Percentiles rank a stretch among this genome's conserved stretches.
Conservation (phyloP, 1,139 yeast species). For the Suhomyces bolitotheri region DNA sequence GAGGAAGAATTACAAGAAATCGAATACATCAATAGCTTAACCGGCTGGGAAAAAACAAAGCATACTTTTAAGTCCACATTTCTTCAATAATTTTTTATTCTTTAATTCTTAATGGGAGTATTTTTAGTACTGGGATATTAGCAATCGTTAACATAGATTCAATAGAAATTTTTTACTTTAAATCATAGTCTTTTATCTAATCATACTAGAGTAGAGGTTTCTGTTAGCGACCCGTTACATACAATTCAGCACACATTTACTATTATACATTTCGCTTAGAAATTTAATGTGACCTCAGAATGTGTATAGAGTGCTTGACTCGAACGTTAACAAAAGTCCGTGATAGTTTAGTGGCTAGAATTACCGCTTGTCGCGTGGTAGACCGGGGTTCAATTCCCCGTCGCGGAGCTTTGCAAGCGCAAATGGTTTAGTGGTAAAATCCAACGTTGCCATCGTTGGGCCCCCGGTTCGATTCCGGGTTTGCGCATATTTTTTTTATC, state of each 20-base stretch:
- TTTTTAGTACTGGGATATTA: no score
- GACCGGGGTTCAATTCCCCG: constrained; percentile 75
- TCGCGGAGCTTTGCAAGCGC: constrained; percentile 48
- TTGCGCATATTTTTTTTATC: constrained; percentile 13
- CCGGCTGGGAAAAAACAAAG: constrained; percentile 48
- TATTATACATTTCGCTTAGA: no score
- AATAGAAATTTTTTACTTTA: no score
- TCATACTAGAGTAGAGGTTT: no score
- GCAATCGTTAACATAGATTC: no score
- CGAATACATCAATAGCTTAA: constrained; percentile 39
- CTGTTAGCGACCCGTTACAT: no score
- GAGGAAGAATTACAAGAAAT: constrained; percentile 48
- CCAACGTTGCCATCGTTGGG: constrained; percentile 19
- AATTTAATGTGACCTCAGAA: no score
- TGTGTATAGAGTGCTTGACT: no score
- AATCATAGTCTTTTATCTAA: no score
- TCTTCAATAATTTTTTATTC: constrained; percentile 1
- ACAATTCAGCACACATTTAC: no score
- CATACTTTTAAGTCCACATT: constrained; percentile 25
- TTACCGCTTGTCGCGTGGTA: constrained; percentile 58
- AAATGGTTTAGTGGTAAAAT: constrained; percentile 21
- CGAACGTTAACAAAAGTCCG: constrained; percentile 34
- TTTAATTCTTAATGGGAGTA: background rate
- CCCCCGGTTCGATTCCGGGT: constrained; percentile 21
- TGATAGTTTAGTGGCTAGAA: constrained; percentile 51